phyloP scores from a whole-genome alignment of 2,329 filamentous ascomycete species.

The Clarireedia homoeocarpa region DNA sequence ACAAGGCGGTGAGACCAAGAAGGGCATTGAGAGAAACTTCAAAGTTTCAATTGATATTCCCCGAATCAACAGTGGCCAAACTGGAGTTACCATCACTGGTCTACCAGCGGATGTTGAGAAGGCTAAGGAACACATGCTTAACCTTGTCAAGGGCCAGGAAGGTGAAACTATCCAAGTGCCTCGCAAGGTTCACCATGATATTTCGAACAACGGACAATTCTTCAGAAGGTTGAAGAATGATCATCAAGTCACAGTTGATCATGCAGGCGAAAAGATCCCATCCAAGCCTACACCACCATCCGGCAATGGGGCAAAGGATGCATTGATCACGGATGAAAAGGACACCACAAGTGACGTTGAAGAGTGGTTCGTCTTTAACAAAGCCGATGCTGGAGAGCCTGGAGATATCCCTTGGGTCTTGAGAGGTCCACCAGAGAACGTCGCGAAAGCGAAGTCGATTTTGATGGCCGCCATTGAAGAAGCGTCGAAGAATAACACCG shows the following conservation, averaged over 20 bases:
- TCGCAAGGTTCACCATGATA: conserved; percentile 69
- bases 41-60: conserved; percentile 84
- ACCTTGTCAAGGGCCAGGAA: conserved; percentile 75
- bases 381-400: conserved; percentile 41
- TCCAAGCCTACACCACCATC: conserved; percentile 53
- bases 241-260: conserved; percentile 83
- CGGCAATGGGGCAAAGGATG: conserved; percentile 57
- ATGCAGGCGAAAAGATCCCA: conserved; percentile 72
- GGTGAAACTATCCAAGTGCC: conserved; percentile 84
- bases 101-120: conserved; percentile 70
- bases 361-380: conserved; percentile 76
- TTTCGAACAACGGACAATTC: conserved; percentile 85
- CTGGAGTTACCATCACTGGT: conserved; percentile 79
- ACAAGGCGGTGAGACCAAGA: conserved; percentile 80
- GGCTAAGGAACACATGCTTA: conserved; percentile 77
- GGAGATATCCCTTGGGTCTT: conserved; percentile 86
- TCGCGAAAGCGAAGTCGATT: conserved; percentile 71
- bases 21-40: conserved; percentile 78
- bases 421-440: conserved; percentile 66
- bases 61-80: conserved; percentile 76
- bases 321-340: conserved; percentile 87
- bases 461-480: conserved; percentile 68
- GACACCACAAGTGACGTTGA: conserved; percentile 57
- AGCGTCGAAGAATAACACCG: conserved; percentile 60
- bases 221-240: conserved; percentile 87